Base-by-base conservation (phyloP, 192 early-diverging fungal species). In the Coemansia sp. region DNA sequence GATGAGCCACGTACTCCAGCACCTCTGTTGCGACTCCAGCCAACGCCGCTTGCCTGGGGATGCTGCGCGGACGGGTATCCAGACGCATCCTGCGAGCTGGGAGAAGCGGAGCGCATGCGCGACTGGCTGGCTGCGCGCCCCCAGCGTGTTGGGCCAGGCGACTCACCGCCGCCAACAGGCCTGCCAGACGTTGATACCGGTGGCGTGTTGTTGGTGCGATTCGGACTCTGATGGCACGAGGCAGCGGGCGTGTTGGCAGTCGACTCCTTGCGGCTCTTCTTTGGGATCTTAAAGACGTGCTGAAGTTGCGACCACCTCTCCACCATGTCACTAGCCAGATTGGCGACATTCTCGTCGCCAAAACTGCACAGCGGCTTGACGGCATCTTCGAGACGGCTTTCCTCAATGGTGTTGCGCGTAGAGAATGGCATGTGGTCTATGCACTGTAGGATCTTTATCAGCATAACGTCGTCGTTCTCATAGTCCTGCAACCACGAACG, bases 361-460 rank as follows among this genome's bases (percentile, higher is more conserved):
- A 71, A 77, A 12, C 34, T 38, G 27, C 72, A 74, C 65, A 82
- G 58, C n/a, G 70, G 75, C 66, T 69, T 70, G 42, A 96, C 75
- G 10, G 86, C 75, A 10, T 88, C 90, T 64, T 93, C 90, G 62
- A 98, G 78, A 10, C 89, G 82, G 34, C 85, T 89, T 45, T 94
- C 94, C 34, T 91, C 88, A 21, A 96, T 86, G 3, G 89, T 84
- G 74, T 98, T 95, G 32, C 89, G 76, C 8, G 92, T 90, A 7
- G 90, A 72, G 11, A 95, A 86, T 10, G 96, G 96, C 53, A 98
- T 85, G 23, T 84, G 85, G 3, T 87, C 85, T 37, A 98, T 71
- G 12, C 94, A 89, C 76, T 74, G 74, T 55, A 87, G 80, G 62
- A 89, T 86, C 72, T 87, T 87, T 66, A 72, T 80, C 42, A 92